Percentiles rank a stretch among this genome's conserved stretches.
Evolutionary conservation across 345 rosid species (phyloP).

Genomic region (Angophora floribunda): DNA sequence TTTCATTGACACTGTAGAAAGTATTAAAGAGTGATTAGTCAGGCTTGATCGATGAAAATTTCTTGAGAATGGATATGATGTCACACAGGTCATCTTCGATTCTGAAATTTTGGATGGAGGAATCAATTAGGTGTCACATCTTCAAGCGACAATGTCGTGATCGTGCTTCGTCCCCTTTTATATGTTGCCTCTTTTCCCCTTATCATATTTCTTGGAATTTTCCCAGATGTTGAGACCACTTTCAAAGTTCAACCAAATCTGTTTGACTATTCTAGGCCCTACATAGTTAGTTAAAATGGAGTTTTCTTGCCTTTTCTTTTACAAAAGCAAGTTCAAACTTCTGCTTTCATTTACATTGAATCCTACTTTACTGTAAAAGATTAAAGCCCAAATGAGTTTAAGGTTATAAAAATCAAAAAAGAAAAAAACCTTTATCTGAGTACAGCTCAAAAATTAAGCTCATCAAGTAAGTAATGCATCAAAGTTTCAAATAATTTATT

Average conservation of each 20-base stretch:
- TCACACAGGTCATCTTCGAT: background rate
- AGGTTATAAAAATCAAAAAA: background rate
- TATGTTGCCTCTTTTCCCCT: background rate
- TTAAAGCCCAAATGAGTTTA: accelerated
- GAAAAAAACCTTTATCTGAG: accelerated
- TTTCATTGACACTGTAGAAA: background rate
- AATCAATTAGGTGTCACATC: accelerated
- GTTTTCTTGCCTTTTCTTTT: background rate
- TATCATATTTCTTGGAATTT: background rate
- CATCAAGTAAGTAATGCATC: background rate
- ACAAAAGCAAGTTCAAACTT: background rate
- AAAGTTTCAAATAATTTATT: accelerated
- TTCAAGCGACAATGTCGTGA: background rate
- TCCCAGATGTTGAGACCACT: background rate
- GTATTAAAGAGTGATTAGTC: background rate
- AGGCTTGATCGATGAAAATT: background rate
- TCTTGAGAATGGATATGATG: background rate
- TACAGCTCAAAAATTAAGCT: background rate
- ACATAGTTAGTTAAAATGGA: background rate
- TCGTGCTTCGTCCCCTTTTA: background rate
- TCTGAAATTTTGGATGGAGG: background rate
- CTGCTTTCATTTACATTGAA: no score
- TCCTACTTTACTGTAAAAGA: accelerated
- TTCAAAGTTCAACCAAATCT: background rate
- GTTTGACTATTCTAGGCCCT: background rate